Percentiles rank a stretch among this genome's conserved stretches.
Evolutionary conservation across 1,139 yeast genomes (phyloP).

Genomic region (Scheffersomyces segobiensis): DNA sequence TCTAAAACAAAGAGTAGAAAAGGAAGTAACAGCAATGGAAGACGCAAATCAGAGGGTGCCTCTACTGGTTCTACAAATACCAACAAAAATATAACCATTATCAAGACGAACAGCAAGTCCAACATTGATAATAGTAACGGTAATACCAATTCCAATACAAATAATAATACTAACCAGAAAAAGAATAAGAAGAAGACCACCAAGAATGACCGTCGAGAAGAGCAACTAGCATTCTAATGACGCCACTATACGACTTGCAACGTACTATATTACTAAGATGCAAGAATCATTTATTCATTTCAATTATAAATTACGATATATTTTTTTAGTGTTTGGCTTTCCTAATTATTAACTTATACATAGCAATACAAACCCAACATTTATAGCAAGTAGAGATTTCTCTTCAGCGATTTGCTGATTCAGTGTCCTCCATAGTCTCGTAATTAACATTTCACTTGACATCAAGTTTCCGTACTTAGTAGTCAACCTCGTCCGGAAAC

Average conservation of each 20-base stretch:
- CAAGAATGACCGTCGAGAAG: constrained; percentile 1
- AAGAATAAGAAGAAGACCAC: not conserved
- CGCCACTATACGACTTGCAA: not conserved
- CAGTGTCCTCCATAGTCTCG: not conserved
- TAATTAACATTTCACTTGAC: no score
- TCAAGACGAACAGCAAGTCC: not conserved
- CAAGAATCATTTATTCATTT: not conserved
- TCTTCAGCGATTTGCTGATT: no score
- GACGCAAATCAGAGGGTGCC: not conserved
- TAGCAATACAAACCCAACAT: not conserved
- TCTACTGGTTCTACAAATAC: not conserved
- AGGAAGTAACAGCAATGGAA: not conserved
- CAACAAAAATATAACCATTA: not conserved
- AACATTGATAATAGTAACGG: no score
- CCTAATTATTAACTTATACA: not conserved
- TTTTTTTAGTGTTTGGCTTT: not conserved
- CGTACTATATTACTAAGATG: not conserved
- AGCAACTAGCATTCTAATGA: not conserved
- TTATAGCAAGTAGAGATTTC: not conserved
- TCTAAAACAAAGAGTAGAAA: not conserved
- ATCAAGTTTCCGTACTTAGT: constrained; percentile 4
- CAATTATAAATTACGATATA: not conserved
- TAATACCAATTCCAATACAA: not conserved
- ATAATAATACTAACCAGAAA: not conserved
- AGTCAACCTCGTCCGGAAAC: constrained; percentile 58